Evolutionary conservation across 2,329 filamentous ascomycete genomes (phyloP).

Genomic region (Fusarium oligoseptatum): DNA sequence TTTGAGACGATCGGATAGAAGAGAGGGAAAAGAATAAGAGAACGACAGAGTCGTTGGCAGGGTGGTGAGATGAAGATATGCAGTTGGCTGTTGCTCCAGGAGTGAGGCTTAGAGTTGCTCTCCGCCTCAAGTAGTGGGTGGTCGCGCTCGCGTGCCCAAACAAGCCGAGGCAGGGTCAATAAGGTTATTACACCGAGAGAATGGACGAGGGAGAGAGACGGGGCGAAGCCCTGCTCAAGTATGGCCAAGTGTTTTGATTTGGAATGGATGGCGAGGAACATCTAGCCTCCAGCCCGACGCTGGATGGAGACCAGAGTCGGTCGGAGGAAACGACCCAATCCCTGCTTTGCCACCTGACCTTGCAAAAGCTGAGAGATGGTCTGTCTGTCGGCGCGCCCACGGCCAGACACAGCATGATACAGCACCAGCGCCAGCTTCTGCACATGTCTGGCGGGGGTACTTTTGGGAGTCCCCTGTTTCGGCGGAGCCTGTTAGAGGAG

Average conservation of each 20-base stretch:
- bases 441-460: slow-evolving; percentile 15
- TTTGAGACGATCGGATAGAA: background rate
- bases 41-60: background rate
- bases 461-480: slow-evolving; percentile 11
- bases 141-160: slow-evolving; percentile 9
- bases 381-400: slow-evolving; percentile 27
- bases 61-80: slow-evolving; percentile 22
- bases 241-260: slow-evolving; percentile 4
- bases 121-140: slow-evolving; percentile 26
- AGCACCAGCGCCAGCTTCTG: background rate
- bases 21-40: background rate
- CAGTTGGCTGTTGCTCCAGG: slow-evolving; percentile 14
- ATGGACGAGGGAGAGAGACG: background rate
- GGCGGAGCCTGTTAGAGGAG: slow-evolving; percentile 13
- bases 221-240: slow-evolving; percentile 25
- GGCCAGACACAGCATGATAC: background rate
- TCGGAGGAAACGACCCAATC: background rate
- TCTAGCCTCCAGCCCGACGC: background rate
- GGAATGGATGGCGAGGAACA: slow-evolving; percentile 5
- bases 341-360: slow-evolving; percentile 31
- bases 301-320: background rate
- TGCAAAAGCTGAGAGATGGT: slow-evolving; percentile 23
- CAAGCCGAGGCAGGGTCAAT: slow-evolving; percentile 26
- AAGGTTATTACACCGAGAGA: slow-evolving; percentile 7
- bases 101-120: slow-evolving; percentile 34